Evolutionary conservation across 306 rosid genomes (phyloP), one percentile per base, ranked within the genome.

Genomic region (Comarum palustre): DNA sequence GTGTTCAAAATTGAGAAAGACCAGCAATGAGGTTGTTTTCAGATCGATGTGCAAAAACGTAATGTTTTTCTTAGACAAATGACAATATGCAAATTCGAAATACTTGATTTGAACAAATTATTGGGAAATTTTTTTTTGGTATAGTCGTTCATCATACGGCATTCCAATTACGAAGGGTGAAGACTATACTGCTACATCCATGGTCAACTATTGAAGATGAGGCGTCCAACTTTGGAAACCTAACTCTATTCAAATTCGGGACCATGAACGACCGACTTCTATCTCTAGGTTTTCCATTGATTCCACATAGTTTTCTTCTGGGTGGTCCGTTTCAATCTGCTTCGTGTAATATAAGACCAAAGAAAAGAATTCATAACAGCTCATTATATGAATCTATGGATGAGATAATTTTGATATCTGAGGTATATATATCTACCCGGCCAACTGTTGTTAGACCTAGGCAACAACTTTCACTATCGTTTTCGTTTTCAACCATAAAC

Each of bases 251-350:
- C 24, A 2, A 10, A 42, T 32, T 29, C 48, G 79, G 79, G 84
- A 72, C 79, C 82, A 70, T 12, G 39, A 15, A 13, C 5, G 5
- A 52, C 72, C 64, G 47, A 51, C 66, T 41, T 75, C 75, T 46
- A 80, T 77, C 60, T 79, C 54, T 69, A 75, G 86, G 67, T 20
- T n/a, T n/a, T 69, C 74, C 75, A 52, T 29, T 2, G 31, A 39
- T 38, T 52, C 73, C 67, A 50, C 67, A 57, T 57, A 25, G 64
- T 24, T 16, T 39, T 77, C 29, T 43, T 75, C 38, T 55, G 8
- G 4, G 84, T 79, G 86, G 87, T 87, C 87, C 92, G 73, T 2
- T 3, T 45, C 55, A 54, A 32, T 19, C 11, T 46, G 68, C 64
- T 74, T 72, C 45, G 41, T 80, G 73, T 41, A 41, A n/a, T n/a